phyloP scores from a whole-genome alignment of 1,284 basidiomycete species.

The Melanopsichium pennsylvanicum region DNA sequence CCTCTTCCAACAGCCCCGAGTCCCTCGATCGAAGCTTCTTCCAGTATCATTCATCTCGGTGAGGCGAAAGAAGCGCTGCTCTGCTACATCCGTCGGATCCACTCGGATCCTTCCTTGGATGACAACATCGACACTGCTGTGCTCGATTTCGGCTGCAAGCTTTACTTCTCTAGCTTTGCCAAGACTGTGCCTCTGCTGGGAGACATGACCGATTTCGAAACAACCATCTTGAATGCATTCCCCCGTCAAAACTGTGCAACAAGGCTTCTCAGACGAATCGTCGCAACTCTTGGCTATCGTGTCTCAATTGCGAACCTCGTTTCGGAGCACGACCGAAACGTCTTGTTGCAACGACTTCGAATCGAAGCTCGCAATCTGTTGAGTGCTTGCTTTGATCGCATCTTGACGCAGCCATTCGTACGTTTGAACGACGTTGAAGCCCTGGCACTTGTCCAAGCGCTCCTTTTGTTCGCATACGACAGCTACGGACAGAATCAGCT shows the following conservation, averaged over 20 bases:
- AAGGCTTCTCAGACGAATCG: neutral
- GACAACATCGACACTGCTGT: neutral
- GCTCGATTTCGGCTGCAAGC: neutral
- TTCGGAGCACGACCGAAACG: neutral
- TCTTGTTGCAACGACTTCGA: conserved; percentile 1
- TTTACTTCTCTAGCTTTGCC: conserved; percentile 9
- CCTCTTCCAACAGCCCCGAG: neutral
- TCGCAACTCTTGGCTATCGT: neutral
- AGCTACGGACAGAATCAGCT: conserved; percentile 7
- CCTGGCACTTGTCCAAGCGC: neutral
- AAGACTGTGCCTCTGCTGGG: conserved; percentile 9
- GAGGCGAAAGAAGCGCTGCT: neutral
- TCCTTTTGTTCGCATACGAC: conserved; percentile 11
- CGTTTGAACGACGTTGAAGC: conserved; percentile 3
- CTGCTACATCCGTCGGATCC: neutral
- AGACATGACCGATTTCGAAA: conserved; percentile 2
- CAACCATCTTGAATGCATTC: neutral
- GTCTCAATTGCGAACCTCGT: conserved; percentile 2
- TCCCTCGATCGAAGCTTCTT: neutral
- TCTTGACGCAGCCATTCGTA: neutral
- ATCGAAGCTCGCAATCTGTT: neutral
- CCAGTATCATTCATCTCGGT: neutral
- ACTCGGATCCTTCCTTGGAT: neutral
- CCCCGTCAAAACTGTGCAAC: neutral
- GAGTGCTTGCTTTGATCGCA: neutral